Percentiles rank a stretch among this genome's conserved stretches.
Conservation (phyloP, 2,329 filamentous ascomycete genomes). For the Ophiostoma novo-ulmi region DNA sequence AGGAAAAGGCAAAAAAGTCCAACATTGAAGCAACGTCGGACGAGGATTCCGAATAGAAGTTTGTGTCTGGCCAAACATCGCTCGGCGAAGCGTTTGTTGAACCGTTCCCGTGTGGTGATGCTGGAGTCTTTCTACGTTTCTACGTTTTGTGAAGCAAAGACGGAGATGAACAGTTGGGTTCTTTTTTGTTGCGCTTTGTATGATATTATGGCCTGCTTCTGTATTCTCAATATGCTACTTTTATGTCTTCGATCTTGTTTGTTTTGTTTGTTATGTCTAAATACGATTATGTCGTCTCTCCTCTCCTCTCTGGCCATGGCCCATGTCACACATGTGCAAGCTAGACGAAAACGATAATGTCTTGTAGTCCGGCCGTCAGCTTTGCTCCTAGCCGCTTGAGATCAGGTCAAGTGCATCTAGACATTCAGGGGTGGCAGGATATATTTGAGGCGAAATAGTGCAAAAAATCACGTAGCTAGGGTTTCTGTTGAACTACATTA, state of each 20-base stretch:
- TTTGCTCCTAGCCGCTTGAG: background rate
- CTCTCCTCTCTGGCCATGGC: background rate
- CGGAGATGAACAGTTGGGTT: background rate
- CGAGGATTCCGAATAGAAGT: slow-evolving; percentile 38
- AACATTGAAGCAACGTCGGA: slow-evolving; percentile 63
- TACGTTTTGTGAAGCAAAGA: background rate
- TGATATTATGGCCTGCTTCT: background rate
- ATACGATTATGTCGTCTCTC: background rate
- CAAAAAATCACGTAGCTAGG: too few species aligned
- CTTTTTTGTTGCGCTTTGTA: background rate
- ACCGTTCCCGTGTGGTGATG: background rate
- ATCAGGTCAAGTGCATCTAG: background rate
- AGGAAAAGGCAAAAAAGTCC: slow-evolving; percentile 43
- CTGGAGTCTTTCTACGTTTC: background rate
- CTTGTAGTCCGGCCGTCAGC: background rate
- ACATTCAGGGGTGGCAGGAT: too few species aligned
- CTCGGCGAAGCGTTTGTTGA: background rate
- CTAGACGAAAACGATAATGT: background rate
- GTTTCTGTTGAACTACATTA: too few species aligned
- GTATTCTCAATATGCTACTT: background rate
- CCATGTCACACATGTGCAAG: too few species aligned
- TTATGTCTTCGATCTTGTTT: background rate
- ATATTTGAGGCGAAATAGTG: too few species aligned
- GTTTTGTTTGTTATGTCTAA: background rate
- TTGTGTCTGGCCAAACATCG: background rate